Conservation (phyloP, 2,329 filamentous ascomycete genomes). For the Tolypocladium album region DNA sequence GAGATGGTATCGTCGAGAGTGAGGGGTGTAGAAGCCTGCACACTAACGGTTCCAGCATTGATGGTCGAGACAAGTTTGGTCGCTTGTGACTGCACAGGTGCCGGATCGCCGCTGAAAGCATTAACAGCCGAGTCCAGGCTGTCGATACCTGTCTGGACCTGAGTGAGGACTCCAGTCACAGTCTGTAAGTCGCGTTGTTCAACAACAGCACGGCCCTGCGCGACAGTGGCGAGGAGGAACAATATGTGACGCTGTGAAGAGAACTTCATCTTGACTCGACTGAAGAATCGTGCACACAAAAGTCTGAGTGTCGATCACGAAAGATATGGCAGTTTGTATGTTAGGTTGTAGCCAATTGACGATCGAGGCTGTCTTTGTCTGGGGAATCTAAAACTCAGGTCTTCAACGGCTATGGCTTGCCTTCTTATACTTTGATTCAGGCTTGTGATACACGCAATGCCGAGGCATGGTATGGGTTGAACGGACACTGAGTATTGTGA, state of each 20-base stretch:
- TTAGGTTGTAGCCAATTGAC: not conserved
- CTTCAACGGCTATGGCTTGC: not conserved
- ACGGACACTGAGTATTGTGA: not conserved
- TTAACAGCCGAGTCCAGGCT: not conserved
- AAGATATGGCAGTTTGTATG: not conserved
- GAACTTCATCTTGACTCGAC: constrained; percentile 2
- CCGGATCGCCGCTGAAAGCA: not conserved
- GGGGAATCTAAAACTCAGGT: too few relatives aligned
- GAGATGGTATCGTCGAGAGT: not conserved
- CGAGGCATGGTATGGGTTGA: not conserved
- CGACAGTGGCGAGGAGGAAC: constrained; percentile 1
- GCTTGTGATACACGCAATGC: not conserved
- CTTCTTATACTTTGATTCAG: not conserved
- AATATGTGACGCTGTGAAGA: not conserved
- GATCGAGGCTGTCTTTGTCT: not conserved
- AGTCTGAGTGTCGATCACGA: not conserved
- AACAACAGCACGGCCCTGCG: not conserved
- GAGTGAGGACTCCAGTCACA: not conserved
- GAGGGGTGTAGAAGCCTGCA: not conserved
- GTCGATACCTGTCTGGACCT: not conserved
- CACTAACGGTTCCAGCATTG: not conserved
- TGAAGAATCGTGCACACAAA: not conserved
- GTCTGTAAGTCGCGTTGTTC: not conserved
- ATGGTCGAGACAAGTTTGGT: not conserved
- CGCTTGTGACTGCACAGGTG: not conserved